These are phyloP conservation scores for Westerdykella aurantiaca DNA, from an alignment of 2,329 filamentous ascomycete genomes.

Conservation along the genomic window DNA sequence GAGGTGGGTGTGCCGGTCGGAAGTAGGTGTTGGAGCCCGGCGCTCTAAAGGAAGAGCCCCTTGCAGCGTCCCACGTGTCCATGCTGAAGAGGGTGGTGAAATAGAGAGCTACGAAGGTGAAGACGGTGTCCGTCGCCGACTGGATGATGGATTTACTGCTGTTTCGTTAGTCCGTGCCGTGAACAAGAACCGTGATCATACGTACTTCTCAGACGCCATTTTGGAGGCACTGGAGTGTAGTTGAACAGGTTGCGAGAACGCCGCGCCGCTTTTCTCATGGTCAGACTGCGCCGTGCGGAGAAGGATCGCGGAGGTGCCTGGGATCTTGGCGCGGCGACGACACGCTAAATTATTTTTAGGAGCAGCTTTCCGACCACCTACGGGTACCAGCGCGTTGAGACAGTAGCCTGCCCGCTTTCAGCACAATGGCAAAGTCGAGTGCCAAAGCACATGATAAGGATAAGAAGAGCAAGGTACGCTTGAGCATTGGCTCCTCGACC, in stretches of 20 bases:
- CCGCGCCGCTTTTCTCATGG: no score
- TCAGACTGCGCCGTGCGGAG: neutral
- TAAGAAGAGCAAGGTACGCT: conserved; percentile 9
- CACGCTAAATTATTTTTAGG: no score
- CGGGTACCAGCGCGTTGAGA: no score
- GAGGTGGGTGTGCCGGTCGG: conserved; percentile 17
- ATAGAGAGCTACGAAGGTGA: conserved; percentile 35
- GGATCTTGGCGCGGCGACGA: neutral
- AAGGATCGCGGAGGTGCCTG: neutral
- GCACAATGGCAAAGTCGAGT: neutral
- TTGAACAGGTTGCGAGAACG: no score
- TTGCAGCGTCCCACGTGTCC: conserved; percentile 33
- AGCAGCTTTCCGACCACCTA: no score
- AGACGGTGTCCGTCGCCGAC: conserved; percentile 14
- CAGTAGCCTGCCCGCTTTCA: neutral
- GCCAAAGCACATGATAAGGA: neutral
- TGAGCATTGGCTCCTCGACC: neutral
- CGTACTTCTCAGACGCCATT: no score
- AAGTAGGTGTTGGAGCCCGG: conserved; percentile 15
- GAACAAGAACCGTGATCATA: no score
- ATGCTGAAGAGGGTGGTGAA: conserved; percentile 37
- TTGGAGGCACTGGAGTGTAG: no score
- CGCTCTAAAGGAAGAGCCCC: conserved; percentile 27
- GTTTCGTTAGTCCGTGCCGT: no score
- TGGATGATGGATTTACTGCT: conserved; percentile 19